These are phyloP conservation scores for Eudorina sp. DNA, from an alignment of 139 green algal species.

Conservation along the genomic window DNA sequence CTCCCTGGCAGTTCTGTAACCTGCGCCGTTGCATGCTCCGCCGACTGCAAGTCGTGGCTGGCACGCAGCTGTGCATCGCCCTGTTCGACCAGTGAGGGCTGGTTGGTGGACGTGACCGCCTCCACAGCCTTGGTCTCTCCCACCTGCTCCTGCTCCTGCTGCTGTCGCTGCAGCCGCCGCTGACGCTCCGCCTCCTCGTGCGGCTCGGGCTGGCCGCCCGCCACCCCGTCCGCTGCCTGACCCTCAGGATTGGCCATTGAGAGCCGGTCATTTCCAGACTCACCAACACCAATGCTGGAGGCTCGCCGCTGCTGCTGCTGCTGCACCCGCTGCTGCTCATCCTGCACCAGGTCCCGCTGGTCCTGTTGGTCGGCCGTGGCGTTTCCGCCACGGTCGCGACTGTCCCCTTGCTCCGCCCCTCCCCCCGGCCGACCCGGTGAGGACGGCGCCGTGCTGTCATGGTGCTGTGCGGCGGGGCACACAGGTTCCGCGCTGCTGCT, in stretches of 20 bases:
- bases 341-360: neutral
- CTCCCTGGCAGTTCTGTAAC: no score
- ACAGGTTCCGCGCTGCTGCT: constrained; percentile 15
- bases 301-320: neutral
- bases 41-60: neutral
- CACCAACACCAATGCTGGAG: neutral
- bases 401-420: neutral
- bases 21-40: neutral
- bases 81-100: neutral
- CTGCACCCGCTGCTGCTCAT: neutral
- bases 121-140: neutral
- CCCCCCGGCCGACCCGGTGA: neutral
- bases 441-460: neutral
- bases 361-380: neutral
- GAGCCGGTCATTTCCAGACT: neutral
- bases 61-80: neutral
- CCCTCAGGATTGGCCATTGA: neutral
- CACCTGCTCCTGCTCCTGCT: neutral
- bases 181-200: neutral
- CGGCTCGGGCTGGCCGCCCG: neutral
- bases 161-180: neutral
- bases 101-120: neutral
- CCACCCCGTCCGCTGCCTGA: neutral
- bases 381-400: neutral
- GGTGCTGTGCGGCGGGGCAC: neutral